A percentile compares a stretch with the other conserved stretches of the same genome.
Conservation (phyloP, 257 asterid genomes). For the Knoxia roxburghii region DNA sequence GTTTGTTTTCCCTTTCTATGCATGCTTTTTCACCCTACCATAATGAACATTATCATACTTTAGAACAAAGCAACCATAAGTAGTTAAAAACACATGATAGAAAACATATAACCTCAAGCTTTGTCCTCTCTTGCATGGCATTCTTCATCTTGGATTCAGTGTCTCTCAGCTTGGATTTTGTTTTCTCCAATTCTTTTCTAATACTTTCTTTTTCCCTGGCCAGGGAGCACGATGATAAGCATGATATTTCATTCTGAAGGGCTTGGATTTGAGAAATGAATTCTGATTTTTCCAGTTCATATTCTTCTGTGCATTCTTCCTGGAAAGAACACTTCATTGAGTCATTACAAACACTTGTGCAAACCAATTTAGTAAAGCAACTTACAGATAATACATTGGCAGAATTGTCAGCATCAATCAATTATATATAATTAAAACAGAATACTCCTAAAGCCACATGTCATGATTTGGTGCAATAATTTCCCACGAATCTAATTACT, state of each 20-base stretch:
- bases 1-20: slow-evolving; percentile 78
- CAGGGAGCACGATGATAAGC: slow-evolving; percentile 65
- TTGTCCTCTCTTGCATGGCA: slow-evolving; percentile 85
- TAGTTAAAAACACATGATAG: slow-evolving; percentile 14
- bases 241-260: slow-evolving; percentile 55
- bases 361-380: slow-evolving; percentile 18
- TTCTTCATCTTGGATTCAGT: slow-evolving; percentile 80
- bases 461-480: too few relatives aligned
- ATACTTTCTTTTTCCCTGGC: slow-evolving; percentile 81
- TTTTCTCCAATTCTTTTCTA: slow-evolving; percentile 87
- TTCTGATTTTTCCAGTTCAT: slow-evolving; percentile 58
- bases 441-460: too few relatives aligned
- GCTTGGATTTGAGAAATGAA: slow-evolving; percentile 43
- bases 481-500: too few relatives aligned
- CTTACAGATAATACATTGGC: slow-evolving; percentile 41
- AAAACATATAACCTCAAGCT: slow-evolving; percentile 67
- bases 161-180: slow-evolving; percentile 75
- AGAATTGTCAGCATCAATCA: slow-evolving; percentile 50
- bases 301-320: slow-evolving; percentile 55
- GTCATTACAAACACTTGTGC: slow-evolving; percentile 17
- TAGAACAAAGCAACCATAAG: background rate
- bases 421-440: too few relatives aligned
- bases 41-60: slow-evolving; percentile 13
- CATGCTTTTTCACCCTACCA: slow-evolving; percentile 82
- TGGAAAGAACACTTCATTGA: slow-evolving; percentile 20